A percentile compares a stretch with the other conserved stretches of the same genome.
phyloP scores from a whole-genome alignment of 257 asterid species.

The Solanum gracilifrons region DNA sequence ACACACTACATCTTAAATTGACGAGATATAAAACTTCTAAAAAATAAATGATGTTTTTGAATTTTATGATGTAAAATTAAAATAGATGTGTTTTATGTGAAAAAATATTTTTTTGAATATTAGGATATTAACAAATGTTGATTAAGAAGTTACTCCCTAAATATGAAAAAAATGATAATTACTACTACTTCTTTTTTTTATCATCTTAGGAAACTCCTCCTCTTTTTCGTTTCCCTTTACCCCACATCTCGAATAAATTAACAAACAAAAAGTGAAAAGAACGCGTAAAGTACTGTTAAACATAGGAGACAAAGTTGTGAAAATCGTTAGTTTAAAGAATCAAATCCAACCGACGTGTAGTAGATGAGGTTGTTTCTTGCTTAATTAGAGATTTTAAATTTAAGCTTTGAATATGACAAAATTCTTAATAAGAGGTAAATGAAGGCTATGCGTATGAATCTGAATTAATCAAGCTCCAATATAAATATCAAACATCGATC shows the following conservation, averaged over 20 bases:
- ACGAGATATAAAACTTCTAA: no score
- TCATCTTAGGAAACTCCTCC: not conserved
- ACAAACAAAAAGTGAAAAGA: not conserved
- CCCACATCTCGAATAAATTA: not conserved
- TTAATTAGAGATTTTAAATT: not conserved
- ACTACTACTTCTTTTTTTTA: no score
- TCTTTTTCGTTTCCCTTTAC: not conserved
- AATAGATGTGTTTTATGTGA: not conserved
- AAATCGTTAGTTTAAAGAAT: not conserved
- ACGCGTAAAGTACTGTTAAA: not conserved
- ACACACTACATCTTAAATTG: not conserved
- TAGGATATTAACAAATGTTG: not conserved
- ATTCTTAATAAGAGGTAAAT: accelerated
- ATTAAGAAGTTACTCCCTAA: not conserved
- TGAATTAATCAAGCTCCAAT: accelerated
- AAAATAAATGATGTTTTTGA: no score
- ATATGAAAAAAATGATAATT: no score
- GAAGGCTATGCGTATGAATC: accelerated
- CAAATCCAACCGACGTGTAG: not conserved
- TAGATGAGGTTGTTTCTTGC: not conserved
- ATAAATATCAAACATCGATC: not conserved
- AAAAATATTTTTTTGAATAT: no score
- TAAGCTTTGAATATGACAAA: no score
- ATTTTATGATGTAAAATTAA: no score
- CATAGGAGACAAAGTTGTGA: not conserved